Evolutionary conservation across 805 yeast genomes (phyloP).

Genomic region (Metschnikowia bowlesiae): DNA sequence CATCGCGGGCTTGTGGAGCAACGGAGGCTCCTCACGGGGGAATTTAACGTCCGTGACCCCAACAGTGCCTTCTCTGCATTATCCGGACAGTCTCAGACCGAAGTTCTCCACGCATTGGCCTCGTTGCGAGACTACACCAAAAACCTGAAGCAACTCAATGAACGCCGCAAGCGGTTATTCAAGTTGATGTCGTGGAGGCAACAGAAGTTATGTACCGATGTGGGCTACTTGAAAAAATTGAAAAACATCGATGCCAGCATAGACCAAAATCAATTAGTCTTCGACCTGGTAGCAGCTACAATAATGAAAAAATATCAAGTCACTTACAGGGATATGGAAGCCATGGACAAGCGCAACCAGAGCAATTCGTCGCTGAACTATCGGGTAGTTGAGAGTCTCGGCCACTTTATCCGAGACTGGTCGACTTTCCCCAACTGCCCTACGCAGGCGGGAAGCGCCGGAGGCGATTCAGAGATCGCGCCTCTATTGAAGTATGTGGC

Average conservation of each 20-base stretch:
- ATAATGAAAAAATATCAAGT: constrained; percentile 44
- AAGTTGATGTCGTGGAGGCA: constrained; percentile 52
- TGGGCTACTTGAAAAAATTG: constrained; percentile 54
- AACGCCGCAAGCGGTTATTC: constrained; percentile 39
- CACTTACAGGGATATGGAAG: constrained; percentile 22
- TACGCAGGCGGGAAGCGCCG: not conserved
- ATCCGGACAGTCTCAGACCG: constrained; percentile 21
- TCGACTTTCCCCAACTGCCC: constrained; percentile 18
- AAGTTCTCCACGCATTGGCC: constrained; percentile 40
- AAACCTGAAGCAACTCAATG: constrained; percentile 42
- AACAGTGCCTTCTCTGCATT: constrained; percentile 11
- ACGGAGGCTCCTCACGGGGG: not conserved
- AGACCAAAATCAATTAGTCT: constrained; percentile 43
- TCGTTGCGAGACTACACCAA: constrained; percentile 43
- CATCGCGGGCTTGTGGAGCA: not conserved
- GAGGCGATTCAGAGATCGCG: constrained; percentile 44
- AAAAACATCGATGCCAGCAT: constrained; percentile 45
- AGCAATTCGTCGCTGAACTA: constrained; percentile 22
- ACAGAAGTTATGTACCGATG: constrained; percentile 47
- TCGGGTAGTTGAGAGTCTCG: constrained; percentile 61
- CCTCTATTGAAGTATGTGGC: constrained; percentile 54
- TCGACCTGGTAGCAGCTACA: constrained; percentile 43
- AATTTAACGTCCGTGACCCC: not conserved
- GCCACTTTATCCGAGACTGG: constrained; percentile 84
- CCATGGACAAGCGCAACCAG: constrained; percentile 1